Evolutionary conservation across 2,329 filamentous ascomycete species (phyloP).

Genomic region (Phoma sp.): DNA sequence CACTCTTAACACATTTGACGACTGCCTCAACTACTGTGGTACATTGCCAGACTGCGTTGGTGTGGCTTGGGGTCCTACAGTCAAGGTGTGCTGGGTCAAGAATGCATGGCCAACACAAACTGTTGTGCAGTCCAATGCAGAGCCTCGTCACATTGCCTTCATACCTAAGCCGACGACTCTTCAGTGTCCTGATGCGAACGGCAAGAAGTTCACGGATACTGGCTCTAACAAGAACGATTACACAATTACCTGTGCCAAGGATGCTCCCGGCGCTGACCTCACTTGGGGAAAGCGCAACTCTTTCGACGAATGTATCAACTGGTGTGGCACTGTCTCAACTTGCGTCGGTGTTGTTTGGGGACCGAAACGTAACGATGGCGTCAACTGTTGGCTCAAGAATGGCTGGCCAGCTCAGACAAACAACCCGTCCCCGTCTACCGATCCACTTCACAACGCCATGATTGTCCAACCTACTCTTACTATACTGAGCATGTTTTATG

Average conservation of each 20-base stretch:
- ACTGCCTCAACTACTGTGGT: too few relatives aligned
- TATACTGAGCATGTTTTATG: slow-evolving; percentile 13
- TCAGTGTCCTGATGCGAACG: slow-evolving; percentile 1
- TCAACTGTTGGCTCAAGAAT: slow-evolving; percentile 11
- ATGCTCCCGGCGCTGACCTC: slow-evolving; percentile 4
- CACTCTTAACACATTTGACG: too few relatives aligned
- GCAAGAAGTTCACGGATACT: slow-evolving; percentile 6
- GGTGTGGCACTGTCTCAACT: slow-evolving; percentile 6
- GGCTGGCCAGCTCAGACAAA: neutral
- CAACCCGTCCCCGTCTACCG: slow-evolving; percentile 1
- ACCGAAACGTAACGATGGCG: neutral
- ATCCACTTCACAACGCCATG: slow-evolving; percentile 8
- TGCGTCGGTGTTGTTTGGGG: slow-evolving; percentile 6
- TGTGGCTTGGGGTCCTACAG: too few relatives aligned
- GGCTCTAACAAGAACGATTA: slow-evolving; percentile 6
- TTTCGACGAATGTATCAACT: slow-evolving; percentile 9
- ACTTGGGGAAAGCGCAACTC: slow-evolving; percentile 1
- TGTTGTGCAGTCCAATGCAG: too few relatives aligned
- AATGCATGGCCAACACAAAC: too few relatives aligned
- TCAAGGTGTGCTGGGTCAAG: too few relatives aligned
- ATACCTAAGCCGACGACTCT: too few relatives aligned
- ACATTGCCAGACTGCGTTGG: too few relatives aligned
- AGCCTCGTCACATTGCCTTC: too few relatives aligned
- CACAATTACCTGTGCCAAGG: slow-evolving; percentile 4
- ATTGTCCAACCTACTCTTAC: neutral